Conservation (phyloP, 495 filamentous ascomycete genomes). For the Penicillium manginii region DNA sequence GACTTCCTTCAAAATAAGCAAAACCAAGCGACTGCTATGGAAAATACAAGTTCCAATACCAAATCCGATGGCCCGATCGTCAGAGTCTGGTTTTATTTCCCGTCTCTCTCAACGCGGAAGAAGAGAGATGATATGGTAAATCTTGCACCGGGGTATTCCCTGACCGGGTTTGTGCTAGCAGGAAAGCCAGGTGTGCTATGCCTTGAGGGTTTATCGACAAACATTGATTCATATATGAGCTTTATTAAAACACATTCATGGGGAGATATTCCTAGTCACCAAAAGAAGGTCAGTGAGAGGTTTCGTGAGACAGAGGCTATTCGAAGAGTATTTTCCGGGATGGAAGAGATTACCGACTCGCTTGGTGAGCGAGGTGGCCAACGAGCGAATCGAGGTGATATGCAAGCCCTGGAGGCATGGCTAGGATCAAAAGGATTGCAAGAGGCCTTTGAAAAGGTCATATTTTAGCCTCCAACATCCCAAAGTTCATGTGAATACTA, state of each 20-base stretch:
- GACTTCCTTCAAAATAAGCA: constrained; percentile 34
- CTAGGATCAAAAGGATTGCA: constrained; percentile 32
- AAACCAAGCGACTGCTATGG: background rate
- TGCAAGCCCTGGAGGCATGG: constrained; percentile 50
- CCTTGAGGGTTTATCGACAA: constrained; percentile 36
- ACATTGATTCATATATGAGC: constrained; percentile 47
- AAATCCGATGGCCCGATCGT: constrained; percentile 25
- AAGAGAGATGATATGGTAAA: constrained; percentile 46
- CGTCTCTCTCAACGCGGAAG: constrained; percentile 41
- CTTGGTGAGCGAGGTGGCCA: constrained; percentile 43
- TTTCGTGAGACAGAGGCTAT: constrained; percentile 38
- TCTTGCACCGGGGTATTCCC: constrained; percentile 35
- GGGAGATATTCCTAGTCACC: constrained; percentile 48
- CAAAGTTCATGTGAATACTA: background rate
- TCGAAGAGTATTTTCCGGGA: constrained; percentile 36
- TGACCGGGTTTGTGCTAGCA: constrained; percentile 46
- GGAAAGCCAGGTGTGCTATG: constrained; percentile 47
- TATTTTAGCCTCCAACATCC: constrained; percentile 35
- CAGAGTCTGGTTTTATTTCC: constrained; percentile 48
- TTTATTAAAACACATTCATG: constrained; percentile 50
- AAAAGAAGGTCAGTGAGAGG: constrained; percentile 48
- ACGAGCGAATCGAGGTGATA: constrained; percentile 48
- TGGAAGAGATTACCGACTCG: constrained; percentile 49
- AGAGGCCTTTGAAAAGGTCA: constrained; percentile 44
- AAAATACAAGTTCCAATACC: background rate